These are phyloP conservation scores for Pharnaceum exiguum DNA, from an alignment of 148 eudicot genomes.

Conservation along the genomic window DNA sequence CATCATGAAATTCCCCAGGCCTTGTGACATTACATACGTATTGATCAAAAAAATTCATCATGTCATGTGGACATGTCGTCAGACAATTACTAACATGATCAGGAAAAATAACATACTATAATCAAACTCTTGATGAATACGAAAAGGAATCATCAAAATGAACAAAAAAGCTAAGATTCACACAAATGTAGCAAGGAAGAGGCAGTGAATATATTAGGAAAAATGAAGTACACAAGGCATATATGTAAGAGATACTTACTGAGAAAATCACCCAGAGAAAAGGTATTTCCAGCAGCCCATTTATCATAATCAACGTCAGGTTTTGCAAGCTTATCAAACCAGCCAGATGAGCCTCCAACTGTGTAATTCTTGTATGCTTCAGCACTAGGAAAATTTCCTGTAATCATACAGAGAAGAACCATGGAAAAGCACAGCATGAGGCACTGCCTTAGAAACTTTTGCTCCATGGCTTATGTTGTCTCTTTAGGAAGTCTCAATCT, in stretches of 20 bases:
- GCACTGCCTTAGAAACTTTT: not conserved
- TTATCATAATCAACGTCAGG: conserved; percentile 59
- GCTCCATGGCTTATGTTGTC: conserved; percentile 1
- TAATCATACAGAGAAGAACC: conserved; percentile 8
- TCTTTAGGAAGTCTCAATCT: not conserved
- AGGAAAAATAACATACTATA: too few relatives aligned
- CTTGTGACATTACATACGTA: too few relatives aligned
- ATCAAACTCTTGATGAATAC: too few relatives aligned
- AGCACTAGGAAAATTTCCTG: conserved; percentile 13
- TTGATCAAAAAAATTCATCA: too few relatives aligned
- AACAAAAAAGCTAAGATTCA: too few relatives aligned
- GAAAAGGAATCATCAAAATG: too few relatives aligned
- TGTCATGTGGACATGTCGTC: too few relatives aligned
- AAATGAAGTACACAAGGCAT: conserved; percentile 2
- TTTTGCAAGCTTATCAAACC: conserved; percentile 64
- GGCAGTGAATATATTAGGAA: not conserved
- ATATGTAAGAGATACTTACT: conserved; percentile 47
- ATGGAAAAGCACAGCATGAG: conserved; percentile 11
- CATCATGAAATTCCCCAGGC: too few relatives aligned
- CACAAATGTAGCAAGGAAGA: not conserved
- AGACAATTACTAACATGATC: too few relatives aligned
- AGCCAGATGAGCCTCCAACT: conserved; percentile 79
- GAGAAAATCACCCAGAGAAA: conserved; percentile 91
- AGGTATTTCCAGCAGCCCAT: conserved; percentile 63
- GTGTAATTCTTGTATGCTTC: conserved; percentile 82